phyloP scores from a whole-genome alignment of 768 basidiomycete genomes.

The Steccherinum ochraceum region DNA sequence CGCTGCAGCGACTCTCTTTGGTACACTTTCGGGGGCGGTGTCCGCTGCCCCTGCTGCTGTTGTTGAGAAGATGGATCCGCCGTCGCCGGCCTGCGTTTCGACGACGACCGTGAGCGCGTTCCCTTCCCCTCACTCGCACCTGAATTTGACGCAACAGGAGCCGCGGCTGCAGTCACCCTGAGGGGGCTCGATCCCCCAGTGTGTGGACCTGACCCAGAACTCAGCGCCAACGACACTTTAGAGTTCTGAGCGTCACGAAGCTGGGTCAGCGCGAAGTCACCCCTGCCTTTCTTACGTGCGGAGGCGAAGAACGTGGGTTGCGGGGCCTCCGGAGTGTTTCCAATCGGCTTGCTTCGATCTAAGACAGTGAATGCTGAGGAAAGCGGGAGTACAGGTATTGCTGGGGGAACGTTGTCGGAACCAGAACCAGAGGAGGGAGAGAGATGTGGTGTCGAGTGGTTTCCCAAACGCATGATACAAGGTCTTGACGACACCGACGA shows the following conservation, averaged over 20 bases:
- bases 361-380: slow-evolving; percentile 20
- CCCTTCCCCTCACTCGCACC: background rate
- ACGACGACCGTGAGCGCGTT: background rate
- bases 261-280: slow-evolving; percentile 1
- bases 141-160: background rate
- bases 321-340: slow-evolving; percentile 42
- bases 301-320: slow-evolving; percentile 39
- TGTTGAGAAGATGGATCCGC: slow-evolving; percentile 3
- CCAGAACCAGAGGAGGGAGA: slow-evolving; percentile 17
- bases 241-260: background rate
- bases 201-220: background rate
- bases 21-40: slow-evolving; percentile 28
- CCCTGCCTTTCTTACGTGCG: slow-evolving; percentile 29
- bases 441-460: slow-evolving; percentile 65
- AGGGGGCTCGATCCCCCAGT: background rate
- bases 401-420: background rate
- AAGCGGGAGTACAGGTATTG: background rate
- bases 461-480: slow-evolving; percentile 57
- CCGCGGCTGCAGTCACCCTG: background rate
- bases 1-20: slow-evolving; percentile 55
- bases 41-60: slow-evolving; percentile 17
- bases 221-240: background rate
- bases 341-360: slow-evolving; percentile 45
- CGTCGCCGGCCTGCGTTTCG: slow-evolving; percentile 10
- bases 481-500: too few relatives aligned